Percentiles rank a stretch among this genome's conserved stretches.
Conservation (phyloP, 192 early-diverging fungal species). For the Linderina pennispora region DNA sequence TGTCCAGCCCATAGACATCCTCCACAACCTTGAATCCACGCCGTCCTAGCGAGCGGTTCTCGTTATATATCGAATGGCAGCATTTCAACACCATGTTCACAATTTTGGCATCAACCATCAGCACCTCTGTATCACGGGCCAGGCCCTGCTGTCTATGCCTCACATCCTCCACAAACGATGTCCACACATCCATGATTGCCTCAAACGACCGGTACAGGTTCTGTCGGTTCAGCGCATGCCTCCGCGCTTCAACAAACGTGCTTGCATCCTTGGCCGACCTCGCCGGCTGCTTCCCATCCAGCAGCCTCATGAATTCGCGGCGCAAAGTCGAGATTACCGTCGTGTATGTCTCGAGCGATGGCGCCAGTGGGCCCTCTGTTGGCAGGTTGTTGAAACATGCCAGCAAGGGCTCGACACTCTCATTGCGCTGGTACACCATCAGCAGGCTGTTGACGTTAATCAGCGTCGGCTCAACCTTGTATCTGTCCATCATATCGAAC, state of each 20-base stretch:
- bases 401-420: slow-evolving; percentile 11
- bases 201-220: slow-evolving; percentile 18
- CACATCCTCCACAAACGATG: slow-evolving; percentile 19
- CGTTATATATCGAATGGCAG: slow-evolving; percentile 22
- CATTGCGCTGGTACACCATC: slow-evolving; percentile 35
- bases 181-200: slow-evolving; percentile 18
- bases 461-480: slow-evolving; percentile 16
- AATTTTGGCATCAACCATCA: slow-evolving; percentile 20
- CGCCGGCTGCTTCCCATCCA: slow-evolving; percentile 2
- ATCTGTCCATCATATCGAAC: slow-evolving; percentile 10
- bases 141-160: slow-evolving; percentile 5
- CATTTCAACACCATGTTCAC: slow-evolving; percentile 30
- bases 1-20: slow-evolving; percentile 27
- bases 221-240: slow-evolving; percentile 8
- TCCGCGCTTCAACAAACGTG: neutral
- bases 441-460: slow-evolving; percentile 29
- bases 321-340: slow-evolving; percentile 26
- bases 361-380: slow-evolving; percentile 15
- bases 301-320: slow-evolving; percentile 14
- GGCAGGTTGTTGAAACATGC: slow-evolving; percentile 21
- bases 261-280: neutral
- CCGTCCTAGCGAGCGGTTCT: slow-evolving; percentile 30
- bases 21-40: slow-evolving; percentile 25
- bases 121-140: slow-evolving; percentile 6
- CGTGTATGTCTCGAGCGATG: slow-evolving; percentile 36